Evolutionary conservation across 768 basidiomycete species (phyloP).

Genomic region (Lentinula edodes): DNA sequence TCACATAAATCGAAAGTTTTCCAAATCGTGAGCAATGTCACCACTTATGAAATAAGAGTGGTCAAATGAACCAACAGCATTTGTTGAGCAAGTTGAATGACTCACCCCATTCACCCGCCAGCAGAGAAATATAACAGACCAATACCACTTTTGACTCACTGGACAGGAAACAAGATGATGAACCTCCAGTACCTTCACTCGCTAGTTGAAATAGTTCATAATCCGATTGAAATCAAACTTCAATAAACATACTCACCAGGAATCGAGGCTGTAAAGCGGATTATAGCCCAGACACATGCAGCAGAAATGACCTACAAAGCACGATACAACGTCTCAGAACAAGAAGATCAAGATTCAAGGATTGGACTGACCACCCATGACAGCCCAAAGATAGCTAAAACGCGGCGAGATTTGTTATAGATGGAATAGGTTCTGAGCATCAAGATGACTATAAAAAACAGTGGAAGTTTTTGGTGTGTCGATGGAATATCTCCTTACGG

Average conservation of each 20-base stretch:
- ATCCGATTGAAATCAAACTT: neutral
- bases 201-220: neutral
- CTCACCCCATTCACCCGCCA: neutral
- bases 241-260: neutral
- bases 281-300: neutral
- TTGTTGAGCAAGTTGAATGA: neutral
- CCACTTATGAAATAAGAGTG: neutral
- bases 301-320: neutral
- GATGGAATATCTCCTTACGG: neutral
- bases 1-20: neutral
- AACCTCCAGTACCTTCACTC: too few species aligned
- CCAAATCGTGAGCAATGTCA: neutral
- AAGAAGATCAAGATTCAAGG: neutral
- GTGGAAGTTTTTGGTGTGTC: neutral
- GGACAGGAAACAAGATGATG: neutral
- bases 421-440: slow-evolving; percentile 3
- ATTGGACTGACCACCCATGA: neutral
- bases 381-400: neutral
- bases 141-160: neutral
- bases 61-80: neutral
- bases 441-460: neutral
- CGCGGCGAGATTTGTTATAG: neutral
- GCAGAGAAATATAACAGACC: neutral
- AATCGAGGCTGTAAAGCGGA: neutral
- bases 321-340: neutral